These are phyloP conservation scores for Candida arabinofermentans DNA, from an alignment of 805 yeast species.

Conservation along the genomic window DNA sequence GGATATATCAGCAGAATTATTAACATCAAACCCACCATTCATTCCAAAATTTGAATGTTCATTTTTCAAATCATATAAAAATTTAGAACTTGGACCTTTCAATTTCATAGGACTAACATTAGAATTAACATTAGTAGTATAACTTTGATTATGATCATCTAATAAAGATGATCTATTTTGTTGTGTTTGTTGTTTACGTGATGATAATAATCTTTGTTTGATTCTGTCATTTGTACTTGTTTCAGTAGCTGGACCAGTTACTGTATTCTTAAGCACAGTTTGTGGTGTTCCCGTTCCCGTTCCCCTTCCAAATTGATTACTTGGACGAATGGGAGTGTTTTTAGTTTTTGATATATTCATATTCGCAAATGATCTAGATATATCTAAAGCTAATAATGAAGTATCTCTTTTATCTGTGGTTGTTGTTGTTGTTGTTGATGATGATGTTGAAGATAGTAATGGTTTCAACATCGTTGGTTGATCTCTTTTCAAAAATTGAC, in stretches of 20 bases:
- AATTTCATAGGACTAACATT: conserved; percentile 5
- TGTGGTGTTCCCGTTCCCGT: background rate
- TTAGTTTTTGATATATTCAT: conserved; percentile 18
- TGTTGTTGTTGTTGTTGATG: conserved; percentile 2
- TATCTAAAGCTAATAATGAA: conserved; percentile 21
- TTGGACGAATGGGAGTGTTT: background rate
- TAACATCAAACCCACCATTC: conserved; percentile 13
- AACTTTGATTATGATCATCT: background rate
- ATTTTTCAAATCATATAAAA: conserved; percentile 14
- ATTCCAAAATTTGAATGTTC: background rate
- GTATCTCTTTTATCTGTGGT: conserved; percentile 12
- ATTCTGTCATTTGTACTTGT: too few species aligned
- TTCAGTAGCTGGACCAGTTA: too few species aligned
- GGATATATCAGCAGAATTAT: conserved; percentile 12
- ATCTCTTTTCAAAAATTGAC: conserved; percentile 3
- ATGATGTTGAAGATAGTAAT: background rate
- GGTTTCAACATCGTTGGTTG: background rate
- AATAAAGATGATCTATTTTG: background rate
- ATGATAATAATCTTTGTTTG: conserved; percentile 13
- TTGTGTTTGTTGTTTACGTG: conserved; percentile 9
- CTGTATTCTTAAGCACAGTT: too few species aligned
- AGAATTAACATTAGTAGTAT: background rate
- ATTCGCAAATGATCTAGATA: conserved; percentile 27
- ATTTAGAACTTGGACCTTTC: conserved; percentile 19
- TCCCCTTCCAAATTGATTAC: background rate